phyloP scores from a whole-genome alignment of 352 stramenopile species.

The Elongisporangium undulatum region DNA sequence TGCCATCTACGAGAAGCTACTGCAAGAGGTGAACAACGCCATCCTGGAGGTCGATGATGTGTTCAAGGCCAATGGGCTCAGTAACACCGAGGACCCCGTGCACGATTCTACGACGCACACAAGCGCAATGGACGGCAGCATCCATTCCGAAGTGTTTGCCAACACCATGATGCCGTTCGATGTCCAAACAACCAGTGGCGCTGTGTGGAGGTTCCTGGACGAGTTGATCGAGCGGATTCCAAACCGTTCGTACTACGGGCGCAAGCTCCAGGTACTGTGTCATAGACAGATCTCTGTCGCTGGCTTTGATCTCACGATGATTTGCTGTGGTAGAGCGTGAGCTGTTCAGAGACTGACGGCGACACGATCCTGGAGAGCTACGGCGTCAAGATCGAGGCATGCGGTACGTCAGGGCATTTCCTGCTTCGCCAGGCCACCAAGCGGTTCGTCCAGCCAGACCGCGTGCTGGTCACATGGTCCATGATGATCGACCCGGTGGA shows the following conservation, averaged over 20 bases:
- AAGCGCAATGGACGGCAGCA: slow-evolving; percentile 15
- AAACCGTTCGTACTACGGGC: slow-evolving; percentile 44
- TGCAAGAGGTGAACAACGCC: slow-evolving; percentile 21
- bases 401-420: slow-evolving; percentile 25
- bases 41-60: slow-evolving; percentile 21
- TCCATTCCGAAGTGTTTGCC: slow-evolving; percentile 31
- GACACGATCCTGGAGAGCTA: slow-evolving; percentile 31
- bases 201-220: slow-evolving; percentile 41
- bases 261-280: slow-evolving; percentile 33
- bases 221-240: slow-evolving; percentile 33
- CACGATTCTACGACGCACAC: slow-evolving; percentile 23
- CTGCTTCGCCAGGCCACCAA: slow-evolving; percentile 31
- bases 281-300: not conserved
- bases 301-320: not conserved
- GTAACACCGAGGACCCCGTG: slow-evolving; percentile 14
- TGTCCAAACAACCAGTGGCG: slow-evolving; percentile 20
- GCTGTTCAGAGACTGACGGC: slow-evolving; percentile 21
- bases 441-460: slow-evolving; percentile 23
- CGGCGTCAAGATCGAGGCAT: slow-evolving; percentile 23
- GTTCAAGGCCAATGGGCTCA: slow-evolving; percentile 20
- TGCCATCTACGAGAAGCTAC: slow-evolving; percentile 17
- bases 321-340: not conserved
- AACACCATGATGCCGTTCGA: slow-evolving; percentile 28
- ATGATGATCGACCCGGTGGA: slow-evolving; percentile 33
- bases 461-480: slow-evolving; percentile 33